Conservation (phyloP, 2,329 filamentous ascomycete species). For the Talaromyces sp. region DNA sequence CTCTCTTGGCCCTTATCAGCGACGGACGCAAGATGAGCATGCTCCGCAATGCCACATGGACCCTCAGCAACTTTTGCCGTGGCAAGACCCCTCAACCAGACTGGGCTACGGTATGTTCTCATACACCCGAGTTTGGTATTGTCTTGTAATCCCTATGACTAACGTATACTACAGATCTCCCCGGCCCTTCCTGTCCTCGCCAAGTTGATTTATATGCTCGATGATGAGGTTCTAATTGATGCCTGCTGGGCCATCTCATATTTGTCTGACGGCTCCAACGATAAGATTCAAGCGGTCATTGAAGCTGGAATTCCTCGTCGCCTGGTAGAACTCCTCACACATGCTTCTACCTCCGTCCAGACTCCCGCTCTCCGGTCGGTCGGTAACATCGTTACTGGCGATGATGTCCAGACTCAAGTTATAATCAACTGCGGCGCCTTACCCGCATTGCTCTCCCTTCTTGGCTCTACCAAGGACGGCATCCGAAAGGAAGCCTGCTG, state of each 20-base stretch:
- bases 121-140: not conserved
- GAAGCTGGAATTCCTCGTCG: conserved; percentile 96
- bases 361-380: conserved; percentile 95
- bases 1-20: conserved; percentile 81
- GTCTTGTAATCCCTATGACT: not conserved
- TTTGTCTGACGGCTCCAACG: conserved; percentile 94
- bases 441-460: conserved; percentile 82
- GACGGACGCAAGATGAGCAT: conserved; percentile 99
- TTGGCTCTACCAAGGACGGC: conserved; percentile 96
- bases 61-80: conserved; percentile 98
- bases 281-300: conserved; percentile 99
- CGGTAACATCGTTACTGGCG: conserved; percentile 97
- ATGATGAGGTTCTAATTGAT: conserved; percentile 97
- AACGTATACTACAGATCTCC: conserved; percentile 62
- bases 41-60: conserved; percentile 98
- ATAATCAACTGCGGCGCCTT: conserved; percentile 98
- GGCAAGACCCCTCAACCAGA: conserved; percentile 99
- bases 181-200: conserved; percentile 91
- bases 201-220: conserved; percentile 96
- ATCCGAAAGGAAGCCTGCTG: conserved; percentile 99
- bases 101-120: conserved; percentile 80
- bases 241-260: conserved; percentile 99
- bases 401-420: conserved; percentile 97
- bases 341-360: conserved; percentile 96
- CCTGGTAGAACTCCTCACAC: conserved; percentile 95